phyloP scores from a whole-genome alignment of 345 rosid species.

The Pistacia integerrima region DNA sequence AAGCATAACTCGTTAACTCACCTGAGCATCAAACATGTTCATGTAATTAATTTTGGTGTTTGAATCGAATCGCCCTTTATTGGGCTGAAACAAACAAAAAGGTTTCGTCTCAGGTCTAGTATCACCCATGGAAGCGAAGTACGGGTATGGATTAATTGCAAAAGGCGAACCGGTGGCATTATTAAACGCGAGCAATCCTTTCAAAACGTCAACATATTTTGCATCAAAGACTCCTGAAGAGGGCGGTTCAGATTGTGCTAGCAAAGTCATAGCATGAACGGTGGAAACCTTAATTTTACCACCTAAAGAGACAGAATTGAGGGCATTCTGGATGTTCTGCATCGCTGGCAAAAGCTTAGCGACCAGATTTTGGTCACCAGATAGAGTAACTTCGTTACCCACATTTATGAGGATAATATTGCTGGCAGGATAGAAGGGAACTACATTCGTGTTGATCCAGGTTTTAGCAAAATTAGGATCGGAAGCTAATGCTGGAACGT shows the following conservation, averaged over 20 bases:
- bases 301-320: constrained; percentile 57
- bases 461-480: constrained; percentile 62
- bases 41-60: constrained; percentile 74
- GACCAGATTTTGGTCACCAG: constrained; percentile 50
- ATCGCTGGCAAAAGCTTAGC: constrained; percentile 77
- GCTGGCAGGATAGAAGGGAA: constrained; percentile 78
- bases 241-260: constrained; percentile 74
- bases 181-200: constrained; percentile 65
- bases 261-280: constrained; percentile 74
- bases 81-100: constrained; percentile 79
- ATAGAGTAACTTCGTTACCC: constrained; percentile 71
- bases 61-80: constrained; percentile 68
- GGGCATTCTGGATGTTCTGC: constrained; percentile 75
- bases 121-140: constrained; percentile 74
- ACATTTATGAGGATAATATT: constrained; percentile 72
- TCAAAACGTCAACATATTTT: constrained; percentile 52
- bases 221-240: constrained; percentile 64
- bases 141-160: constrained; percentile 81
- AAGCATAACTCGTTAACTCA: constrained; percentile 11
- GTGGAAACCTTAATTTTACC: constrained; percentile 79
- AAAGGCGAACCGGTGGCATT: constrained; percentile 78
- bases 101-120: constrained; percentile 78
- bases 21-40: constrained; percentile 99
- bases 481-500: constrained; percentile 72
- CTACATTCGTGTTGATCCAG: constrained; percentile 71